These are phyloP conservation scores for Nyssa sinensis DNA, from an alignment of 148 eudicot species.

Conservation along the genomic window DNA sequence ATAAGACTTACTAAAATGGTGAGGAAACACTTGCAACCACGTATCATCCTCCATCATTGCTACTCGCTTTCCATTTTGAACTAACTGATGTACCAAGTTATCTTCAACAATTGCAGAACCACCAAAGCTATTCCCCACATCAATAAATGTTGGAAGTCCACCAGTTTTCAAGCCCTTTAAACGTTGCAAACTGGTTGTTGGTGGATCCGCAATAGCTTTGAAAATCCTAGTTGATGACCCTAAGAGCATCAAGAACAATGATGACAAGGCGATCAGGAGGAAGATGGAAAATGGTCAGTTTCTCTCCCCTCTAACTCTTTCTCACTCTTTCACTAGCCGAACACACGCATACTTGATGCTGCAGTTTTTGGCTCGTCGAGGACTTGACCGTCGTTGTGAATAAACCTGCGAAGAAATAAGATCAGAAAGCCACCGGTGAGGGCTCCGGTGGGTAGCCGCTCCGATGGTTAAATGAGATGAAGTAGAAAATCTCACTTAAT, in stretches of 20 bases:
- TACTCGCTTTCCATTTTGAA: conserved; percentile 86
- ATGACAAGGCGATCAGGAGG: conserved; percentile 75
- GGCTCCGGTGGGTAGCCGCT: too few species aligned
- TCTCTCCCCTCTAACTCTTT: too few species aligned
- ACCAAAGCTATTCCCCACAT: conserved; percentile 98
- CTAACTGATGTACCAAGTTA: conserved; percentile 87
- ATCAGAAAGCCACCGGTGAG: too few species aligned
- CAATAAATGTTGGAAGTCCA: conserved; percentile 96
- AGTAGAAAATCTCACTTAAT: too few species aligned
- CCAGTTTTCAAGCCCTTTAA: conserved; percentile 99
- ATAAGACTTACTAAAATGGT: conserved; percentile 77
- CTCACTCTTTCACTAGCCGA: too few species aligned
- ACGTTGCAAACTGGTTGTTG: conserved; percentile 96
- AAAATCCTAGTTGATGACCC: conserved; percentile 76
- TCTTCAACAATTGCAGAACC: conserved; percentile 97
- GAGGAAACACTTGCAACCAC: conserved; percentile 91
- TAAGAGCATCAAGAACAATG: conserved; percentile 87
- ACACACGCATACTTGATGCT: too few species aligned
- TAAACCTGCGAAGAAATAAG: too few species aligned
- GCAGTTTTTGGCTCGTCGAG: too few species aligned
- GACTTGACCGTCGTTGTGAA: too few species aligned
- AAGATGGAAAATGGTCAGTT: too few species aligned
- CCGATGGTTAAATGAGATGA: too few species aligned
- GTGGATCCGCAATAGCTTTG: conserved; percentile 98
- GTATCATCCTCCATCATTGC: conserved; percentile 99